Evolutionary conservation across 2,329 filamentous ascomycete genomes (phyloP), one percentile per base, ranked within the genome.

Genomic region (Chrysoporthe puriensis): DNA sequence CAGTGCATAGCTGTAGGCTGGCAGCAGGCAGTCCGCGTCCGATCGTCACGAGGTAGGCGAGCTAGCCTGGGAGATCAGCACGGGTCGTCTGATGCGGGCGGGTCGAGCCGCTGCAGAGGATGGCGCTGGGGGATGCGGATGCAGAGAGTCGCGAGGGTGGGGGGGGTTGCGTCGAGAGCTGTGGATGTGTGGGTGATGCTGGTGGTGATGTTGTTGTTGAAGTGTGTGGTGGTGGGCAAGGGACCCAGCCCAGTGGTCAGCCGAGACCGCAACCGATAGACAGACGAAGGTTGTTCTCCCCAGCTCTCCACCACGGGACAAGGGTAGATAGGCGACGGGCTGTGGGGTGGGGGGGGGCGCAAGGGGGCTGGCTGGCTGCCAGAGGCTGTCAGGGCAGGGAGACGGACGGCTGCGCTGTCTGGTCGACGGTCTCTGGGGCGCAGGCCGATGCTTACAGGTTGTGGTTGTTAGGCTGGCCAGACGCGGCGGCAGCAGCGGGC

Each of bases 1-100:
- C 65, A 69, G 56, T 67, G 68, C 68, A 69, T 69, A 64, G 68
- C 64, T 69, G 64, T 66, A 57, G 18, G 34, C n/a, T 48, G 63
- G 56, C 44, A 64, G 65, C 65, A 54, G n/a, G 18, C 40, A 14
- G 46, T 36, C 56, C 34, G 56, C 18, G 32, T 11, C 43, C 56
- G 67, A 40, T 64, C 43, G 67, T 69, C 64, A 63, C 64, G 58
- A 48, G 59, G 34, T 60, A 34, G 63, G 26, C 59, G 21, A 48
- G 59, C 44, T 66, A 52, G 66, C 32, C 50, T 54, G 50, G 4
- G 14, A 54, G 66, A 64, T 67, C 61, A 57, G 62, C 43, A n/a
- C n/a, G 43, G 59, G 50, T 60, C 61, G 60, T n/a, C 48, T 52
- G 66, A 36, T 58, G 62, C 56, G 36, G 26, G 66, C 66, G 66